Percentiles rank a stretch among this genome's conserved stretches.
Conservation (phyloP, 345 rosid species). For the Populus nigra region DNA sequence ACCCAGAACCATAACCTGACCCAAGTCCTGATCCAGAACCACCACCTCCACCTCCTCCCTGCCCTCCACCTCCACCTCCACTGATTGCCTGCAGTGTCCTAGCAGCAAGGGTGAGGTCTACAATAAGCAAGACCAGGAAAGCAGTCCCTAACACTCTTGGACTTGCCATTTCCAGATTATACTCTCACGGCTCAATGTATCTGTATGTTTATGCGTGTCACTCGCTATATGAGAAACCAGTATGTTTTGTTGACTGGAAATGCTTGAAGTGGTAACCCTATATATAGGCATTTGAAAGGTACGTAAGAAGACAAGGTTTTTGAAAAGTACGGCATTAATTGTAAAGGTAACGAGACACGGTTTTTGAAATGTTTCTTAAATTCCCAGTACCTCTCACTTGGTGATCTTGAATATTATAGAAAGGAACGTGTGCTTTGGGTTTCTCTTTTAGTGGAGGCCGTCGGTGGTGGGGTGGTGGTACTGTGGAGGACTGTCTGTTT, state of each 20-base stretch:
- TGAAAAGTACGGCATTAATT: too few relatives aligned
- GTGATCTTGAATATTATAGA: too few relatives aligned
- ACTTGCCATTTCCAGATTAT: conserved; percentile 18
- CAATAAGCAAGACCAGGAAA: conserved; percentile 30
- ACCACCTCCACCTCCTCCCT: background rate
- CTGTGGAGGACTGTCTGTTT: background rate
- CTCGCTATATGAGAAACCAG: background rate
- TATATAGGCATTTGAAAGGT: conserved; percentile 11
- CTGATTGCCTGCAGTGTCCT: too few relatives aligned
- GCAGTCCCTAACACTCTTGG: conserved; percentile 36
- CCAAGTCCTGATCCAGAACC: background rate
- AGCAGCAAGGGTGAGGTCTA: too few relatives aligned
- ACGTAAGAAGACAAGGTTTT: too few relatives aligned
- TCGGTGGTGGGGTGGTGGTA: background rate
- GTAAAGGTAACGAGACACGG: too few relatives aligned
- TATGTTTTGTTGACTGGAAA: background rate
- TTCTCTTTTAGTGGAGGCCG: conserved; percentile 1
- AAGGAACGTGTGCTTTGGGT: background rate
- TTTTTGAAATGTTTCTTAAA: too few relatives aligned
- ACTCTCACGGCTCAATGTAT: background rate
- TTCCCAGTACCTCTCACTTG: too few relatives aligned
- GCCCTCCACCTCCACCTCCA: background rate
- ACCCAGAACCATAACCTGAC: background rate
- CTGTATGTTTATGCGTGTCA: background rate
- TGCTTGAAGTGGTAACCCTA: conserved; percentile 4